phyloP scores from a whole-genome alignment of 805 yeast species.

The Teunomyces panamensis region DNA sequence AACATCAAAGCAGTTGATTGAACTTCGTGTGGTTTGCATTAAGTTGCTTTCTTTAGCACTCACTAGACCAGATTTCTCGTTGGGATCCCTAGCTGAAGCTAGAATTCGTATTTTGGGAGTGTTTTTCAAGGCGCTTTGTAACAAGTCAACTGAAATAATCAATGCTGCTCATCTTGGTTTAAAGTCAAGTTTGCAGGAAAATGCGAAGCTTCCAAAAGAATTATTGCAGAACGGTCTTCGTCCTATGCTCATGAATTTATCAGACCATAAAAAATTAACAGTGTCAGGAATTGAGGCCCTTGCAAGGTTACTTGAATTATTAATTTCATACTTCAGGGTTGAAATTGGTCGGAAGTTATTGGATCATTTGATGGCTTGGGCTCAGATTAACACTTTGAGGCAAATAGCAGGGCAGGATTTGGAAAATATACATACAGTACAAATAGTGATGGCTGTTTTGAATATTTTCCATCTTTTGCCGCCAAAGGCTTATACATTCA shows the following conservation, averaged over 20 bases:
- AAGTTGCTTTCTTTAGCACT: slow-evolving; percentile 77
- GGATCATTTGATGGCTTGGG: slow-evolving; percentile 96
- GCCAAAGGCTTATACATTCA: slow-evolving; percentile 84
- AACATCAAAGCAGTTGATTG: slow-evolving; percentile 84
- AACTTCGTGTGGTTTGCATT: slow-evolving; percentile 87
- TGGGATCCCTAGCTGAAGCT: slow-evolving; percentile 71
- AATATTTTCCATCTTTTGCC: slow-evolving; percentile 91
- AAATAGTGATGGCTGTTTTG: slow-evolving; percentile 83
- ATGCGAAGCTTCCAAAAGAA: slow-evolving; percentile 89
- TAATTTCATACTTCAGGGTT: slow-evolving; percentile 91
- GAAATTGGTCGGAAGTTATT: slow-evolving; percentile 92
- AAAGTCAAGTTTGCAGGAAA: slow-evolving; percentile 77
- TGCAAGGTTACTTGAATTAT: slow-evolving; percentile 77
- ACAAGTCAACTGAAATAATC: slow-evolving; percentile 80
- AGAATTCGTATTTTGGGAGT: slow-evolving; percentile 87
- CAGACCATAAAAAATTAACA: slow-evolving; percentile 88
- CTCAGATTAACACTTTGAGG: slow-evolving; percentile 75
- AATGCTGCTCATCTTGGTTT: slow-evolving; percentile 92
- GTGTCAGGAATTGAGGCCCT: slow-evolving; percentile 89
- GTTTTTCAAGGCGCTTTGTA: slow-evolving; percentile 88
- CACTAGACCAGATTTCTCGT: slow-evolving; percentile 77
- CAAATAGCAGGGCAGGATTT: slow-evolving; percentile 78
- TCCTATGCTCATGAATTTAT: slow-evolving; percentile 92
- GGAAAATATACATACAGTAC: slow-evolving; percentile 75
- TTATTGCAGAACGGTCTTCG: slow-evolving; percentile 90